A percentile compares a stretch with the other conserved stretches of the same genome.
phyloP scores from a whole-genome alignment of 176 grass and related monocot species.

The Phoenix dactylifera region DNA sequence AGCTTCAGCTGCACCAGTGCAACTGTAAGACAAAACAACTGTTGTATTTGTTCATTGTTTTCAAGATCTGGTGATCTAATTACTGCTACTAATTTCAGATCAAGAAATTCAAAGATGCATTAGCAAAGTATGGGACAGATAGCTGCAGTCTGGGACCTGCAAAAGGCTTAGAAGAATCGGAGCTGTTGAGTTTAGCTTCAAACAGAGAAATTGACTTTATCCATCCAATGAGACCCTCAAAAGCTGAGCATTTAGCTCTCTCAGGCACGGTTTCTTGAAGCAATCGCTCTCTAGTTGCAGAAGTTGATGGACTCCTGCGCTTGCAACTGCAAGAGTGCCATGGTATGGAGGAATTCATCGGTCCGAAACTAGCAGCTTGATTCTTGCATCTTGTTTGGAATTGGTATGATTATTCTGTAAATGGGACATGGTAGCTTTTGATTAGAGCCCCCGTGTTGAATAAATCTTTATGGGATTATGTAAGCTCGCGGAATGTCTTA shows the following conservation, averaged over 20 bases:
- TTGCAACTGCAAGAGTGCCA: no score
- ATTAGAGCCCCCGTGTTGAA: no score
- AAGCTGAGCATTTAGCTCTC: slow-evolving; percentile 1
- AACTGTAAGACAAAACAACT: slow-evolving; percentile 29
- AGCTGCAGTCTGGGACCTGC: slow-evolving; percentile 17
- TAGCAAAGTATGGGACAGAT: slow-evolving; percentile 41
- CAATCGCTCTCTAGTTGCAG: background rate
- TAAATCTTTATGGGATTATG: no score
- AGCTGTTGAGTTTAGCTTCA: slow-evolving; percentile 22
- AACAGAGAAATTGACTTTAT: slow-evolving; percentile 12
- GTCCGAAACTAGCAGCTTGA: no score
- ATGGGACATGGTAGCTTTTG: no score
- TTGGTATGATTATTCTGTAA: no score
- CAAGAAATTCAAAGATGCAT: slow-evolving; percentile 47
- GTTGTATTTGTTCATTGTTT: background rate
- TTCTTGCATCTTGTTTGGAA: no score
- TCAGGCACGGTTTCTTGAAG: background rate
- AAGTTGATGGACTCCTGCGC: background rate
- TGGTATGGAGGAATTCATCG: no score
- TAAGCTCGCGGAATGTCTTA: no score
- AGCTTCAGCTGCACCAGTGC: slow-evolving; percentile 67
- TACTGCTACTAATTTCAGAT: slow-evolving; percentile 25
- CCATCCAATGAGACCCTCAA: background rate
- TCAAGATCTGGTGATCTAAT: no score
- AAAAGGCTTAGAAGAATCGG: slow-evolving; percentile 26